Conservation (phyloP, 805 yeast species). For the Nakazawaea holstii region DNA sequence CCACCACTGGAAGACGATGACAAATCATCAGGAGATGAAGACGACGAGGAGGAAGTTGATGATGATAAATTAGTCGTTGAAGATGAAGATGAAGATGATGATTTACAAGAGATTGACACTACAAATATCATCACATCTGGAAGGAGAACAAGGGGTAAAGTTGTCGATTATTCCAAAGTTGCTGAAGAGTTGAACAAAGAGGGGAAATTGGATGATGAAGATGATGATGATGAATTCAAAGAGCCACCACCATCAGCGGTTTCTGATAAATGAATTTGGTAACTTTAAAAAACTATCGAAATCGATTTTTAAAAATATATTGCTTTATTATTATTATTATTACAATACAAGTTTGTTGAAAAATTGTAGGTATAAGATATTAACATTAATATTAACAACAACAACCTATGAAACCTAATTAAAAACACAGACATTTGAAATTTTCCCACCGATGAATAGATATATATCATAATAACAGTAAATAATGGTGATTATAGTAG, state of each 20-base stretch:
- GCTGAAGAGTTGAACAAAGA: conserved; percentile 62
- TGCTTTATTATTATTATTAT: no score
- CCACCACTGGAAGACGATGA: conserved; percentile 48
- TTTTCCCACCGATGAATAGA: no score
- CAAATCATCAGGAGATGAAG: conserved; percentile 33
- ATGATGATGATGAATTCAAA: conserved; percentile 46
- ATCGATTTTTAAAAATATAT: no score
- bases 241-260: conserved; percentile 23
- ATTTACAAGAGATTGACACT: conserved; percentile 71
- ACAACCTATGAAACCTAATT: no score
- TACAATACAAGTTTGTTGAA: no score
- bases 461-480: no score
- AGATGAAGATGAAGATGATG: conserved; percentile 73
- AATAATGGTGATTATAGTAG: no score
- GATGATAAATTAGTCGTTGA: conserved; percentile 49
- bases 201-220: conserved; percentile 36
- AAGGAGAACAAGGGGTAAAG: conserved; percentile 86
- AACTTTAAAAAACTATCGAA: no score
- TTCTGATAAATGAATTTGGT: background rate
- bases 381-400: no score
- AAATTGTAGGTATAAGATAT: no score
- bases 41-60: conserved; percentile 33
- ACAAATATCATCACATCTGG: conserved; percentile 81
- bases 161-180: conserved; percentile 79
- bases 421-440: no score